These are phyloP conservation scores for Neofusicoccum umdonicola DNA, from an alignment of 2,329 filamentous ascomycete genomes.

Conservation along the genomic window DNA sequence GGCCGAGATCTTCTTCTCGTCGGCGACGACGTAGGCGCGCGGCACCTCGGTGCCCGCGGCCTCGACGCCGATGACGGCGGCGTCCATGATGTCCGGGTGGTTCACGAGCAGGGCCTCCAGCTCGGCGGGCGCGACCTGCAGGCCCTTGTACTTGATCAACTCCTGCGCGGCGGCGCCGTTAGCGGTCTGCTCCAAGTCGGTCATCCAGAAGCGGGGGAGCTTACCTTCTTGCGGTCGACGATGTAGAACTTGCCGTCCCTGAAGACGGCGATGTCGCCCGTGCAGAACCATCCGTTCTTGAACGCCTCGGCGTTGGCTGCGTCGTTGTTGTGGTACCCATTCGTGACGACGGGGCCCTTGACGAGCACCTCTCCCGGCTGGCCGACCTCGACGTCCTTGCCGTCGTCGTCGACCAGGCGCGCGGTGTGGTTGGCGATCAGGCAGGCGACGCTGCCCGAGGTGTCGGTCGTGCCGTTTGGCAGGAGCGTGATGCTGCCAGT, in stretches of 20 bases:
- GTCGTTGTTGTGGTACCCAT: conserved; percentile 38
- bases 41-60: conserved; percentile 41
- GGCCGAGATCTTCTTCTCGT: conserved; percentile 27
- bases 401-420: conserved; percentile 34
- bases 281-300: conserved; percentile 36
- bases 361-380: conserved; percentile 34
- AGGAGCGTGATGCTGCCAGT: conserved; percentile 44
- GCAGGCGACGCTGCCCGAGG: conserved; percentile 46
- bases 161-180: conserved; percentile 33
- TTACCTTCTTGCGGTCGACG: conserved; percentile 39
- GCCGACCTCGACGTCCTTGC: conserved; percentile 31
- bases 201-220: background rate
- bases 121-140: conserved; percentile 51
- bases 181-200: background rate
- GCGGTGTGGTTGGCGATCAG: conserved; percentile 39
- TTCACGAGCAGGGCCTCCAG: conserved; percentile 45
- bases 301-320: conserved; percentile 31
- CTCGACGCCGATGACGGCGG: conserved; percentile 46
- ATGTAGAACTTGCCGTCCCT: conserved; percentile 41
- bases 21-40: conserved; percentile 45
- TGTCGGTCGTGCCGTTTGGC: conserved; percentile 21
- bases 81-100: conserved; percentile 43
- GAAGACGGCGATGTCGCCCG: conserved; percentile 39
- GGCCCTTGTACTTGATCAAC: conserved; percentile 51
- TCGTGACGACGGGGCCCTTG: conserved; percentile 36